These are phyloP conservation scores for Apiotrichum porosum DNA, from an alignment of 1,284 basidiomycete species.

Conservation along the genomic window DNA sequence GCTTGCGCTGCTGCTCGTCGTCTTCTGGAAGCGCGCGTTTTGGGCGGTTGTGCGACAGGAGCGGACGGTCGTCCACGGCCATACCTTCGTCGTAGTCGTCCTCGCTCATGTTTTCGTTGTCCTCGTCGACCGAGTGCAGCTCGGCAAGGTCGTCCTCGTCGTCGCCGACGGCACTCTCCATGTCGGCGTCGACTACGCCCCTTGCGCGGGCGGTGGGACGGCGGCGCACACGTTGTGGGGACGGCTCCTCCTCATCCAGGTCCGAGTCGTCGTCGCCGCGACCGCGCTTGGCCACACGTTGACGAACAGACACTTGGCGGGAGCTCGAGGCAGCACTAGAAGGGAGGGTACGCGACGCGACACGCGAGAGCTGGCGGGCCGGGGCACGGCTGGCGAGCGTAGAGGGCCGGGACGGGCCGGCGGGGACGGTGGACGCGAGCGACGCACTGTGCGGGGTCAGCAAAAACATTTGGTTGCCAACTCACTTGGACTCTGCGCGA, in stretches of 20 bases:
- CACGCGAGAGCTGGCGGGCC: neutral
- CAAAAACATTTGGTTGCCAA: no score
- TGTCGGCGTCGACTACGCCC: slow-evolving; percentile 2
- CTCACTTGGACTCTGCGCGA: no score
- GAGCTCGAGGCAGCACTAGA: no score
- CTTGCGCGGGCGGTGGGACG: neutral
- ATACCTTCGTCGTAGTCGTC: slow-evolving; percentile 9
- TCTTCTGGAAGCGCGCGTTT: slow-evolving; percentile 9
- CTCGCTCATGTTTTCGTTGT: neutral
- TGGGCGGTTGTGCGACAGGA: neutral
- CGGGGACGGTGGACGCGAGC: neutral
- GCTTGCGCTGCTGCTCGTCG: slow-evolving; percentile 11
- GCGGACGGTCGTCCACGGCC: neutral
- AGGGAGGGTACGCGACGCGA: neutral
- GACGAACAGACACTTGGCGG: no score
- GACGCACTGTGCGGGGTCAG: no score
- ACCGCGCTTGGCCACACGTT: slow-evolving; percentile 4
- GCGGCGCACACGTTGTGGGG: neutral
- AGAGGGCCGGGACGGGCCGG: neutral
- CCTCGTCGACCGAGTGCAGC: neutral
- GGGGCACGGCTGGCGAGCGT: no score
- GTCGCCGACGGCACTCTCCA: neutral
- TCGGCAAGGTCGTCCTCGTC: slow-evolving; percentile 4
- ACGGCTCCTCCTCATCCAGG: neutral
- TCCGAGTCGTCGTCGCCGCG: slow-evolving; percentile 10